These are phyloP conservation scores for Phytophthora cactorum DNA, from an alignment of 352 stramenopile genomes.

Conservation along the genomic window DNA sequence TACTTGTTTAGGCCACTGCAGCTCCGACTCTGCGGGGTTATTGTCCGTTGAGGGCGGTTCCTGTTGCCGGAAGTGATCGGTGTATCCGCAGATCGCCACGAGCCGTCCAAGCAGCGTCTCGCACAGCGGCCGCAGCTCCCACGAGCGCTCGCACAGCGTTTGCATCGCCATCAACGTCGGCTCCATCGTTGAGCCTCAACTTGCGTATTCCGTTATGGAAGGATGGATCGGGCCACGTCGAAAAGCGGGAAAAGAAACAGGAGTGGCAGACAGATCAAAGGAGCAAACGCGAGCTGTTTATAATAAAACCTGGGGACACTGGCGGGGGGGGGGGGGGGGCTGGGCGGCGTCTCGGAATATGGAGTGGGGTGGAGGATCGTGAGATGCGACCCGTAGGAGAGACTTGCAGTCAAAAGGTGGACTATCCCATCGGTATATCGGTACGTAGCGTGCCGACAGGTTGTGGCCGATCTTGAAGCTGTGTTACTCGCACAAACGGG, in stretches of 20 bases:
- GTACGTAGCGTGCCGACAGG: conserved; percentile 7
- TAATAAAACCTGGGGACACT: not conserved
- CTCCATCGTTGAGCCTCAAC: conserved; percentile 30
- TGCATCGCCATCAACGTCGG: conserved; percentile 32
- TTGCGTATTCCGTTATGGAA: conserved; percentile 12
- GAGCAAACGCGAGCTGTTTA: not conserved
- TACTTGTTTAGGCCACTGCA: conserved; percentile 32
- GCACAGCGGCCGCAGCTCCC: conserved; percentile 44
- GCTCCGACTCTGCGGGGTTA: conserved; percentile 14
- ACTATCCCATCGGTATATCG: conserved; percentile 23
- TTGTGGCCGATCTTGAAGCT: conserved; percentile 23
- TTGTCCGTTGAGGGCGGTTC: conserved; percentile 16
- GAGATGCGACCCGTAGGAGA: conserved; percentile 13
- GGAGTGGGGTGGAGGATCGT: conserved; percentile 19
- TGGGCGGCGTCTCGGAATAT: conserved; percentile 15
- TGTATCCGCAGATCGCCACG: conserved; percentile 44
- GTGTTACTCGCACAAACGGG: conserved; percentile 13
- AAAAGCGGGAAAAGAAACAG: conserved; percentile 19
- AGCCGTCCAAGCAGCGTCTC: conserved; percentile 41
- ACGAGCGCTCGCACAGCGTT: conserved; percentile 31
- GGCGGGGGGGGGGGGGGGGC: not conserved
- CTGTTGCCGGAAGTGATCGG: conserved; percentile 34
- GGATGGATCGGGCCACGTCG: conserved; percentile 5
- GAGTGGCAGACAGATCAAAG: conserved; percentile 27
- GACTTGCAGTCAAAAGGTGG: conserved; percentile 18